These are phyloP conservation scores for Cyathus olla DNA, from an alignment of 1,284 basidiomycete genomes.

Conservation along the genomic window DNA sequence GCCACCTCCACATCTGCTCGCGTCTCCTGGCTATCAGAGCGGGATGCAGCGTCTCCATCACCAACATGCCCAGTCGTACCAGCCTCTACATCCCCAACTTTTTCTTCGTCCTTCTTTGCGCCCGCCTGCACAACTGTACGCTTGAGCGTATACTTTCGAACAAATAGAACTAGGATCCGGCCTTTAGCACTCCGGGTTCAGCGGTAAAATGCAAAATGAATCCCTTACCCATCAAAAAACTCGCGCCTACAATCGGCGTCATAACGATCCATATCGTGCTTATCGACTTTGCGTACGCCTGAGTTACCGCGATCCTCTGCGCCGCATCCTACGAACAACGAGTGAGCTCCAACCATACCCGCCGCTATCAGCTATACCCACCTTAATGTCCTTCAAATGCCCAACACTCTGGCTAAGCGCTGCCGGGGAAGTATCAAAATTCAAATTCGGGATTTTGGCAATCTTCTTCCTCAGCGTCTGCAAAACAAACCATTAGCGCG, in stretches of 20 bases:
- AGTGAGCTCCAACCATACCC: constrained; percentile 3
- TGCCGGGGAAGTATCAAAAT: constrained; percentile 62
- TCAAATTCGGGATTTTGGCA: constrained; percentile 55
- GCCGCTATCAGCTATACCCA: constrained; percentile 29
- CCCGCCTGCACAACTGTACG: constrained; percentile 47
- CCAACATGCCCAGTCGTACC: neutral
- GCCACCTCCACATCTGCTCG: neutral
- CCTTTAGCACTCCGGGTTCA: too few relatives aligned
- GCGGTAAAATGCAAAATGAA: neutral
- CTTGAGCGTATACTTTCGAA: constrained; percentile 73
- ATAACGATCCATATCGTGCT: constrained; percentile 80
- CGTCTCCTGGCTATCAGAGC: neutral
- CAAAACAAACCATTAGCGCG: neutral
- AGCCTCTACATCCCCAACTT: neutral
- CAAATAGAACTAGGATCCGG: constrained; percentile 54
- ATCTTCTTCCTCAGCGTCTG: constrained; percentile 66
- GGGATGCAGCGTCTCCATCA: neutral
- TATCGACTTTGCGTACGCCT: constrained; percentile 79
- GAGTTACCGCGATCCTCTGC: constrained; percentile 62
- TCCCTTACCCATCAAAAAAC: constrained; percentile 66
- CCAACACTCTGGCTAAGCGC: constrained; percentile 68
- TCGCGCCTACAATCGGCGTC: constrained; percentile 69
- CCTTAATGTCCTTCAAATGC: constrained; percentile 64
- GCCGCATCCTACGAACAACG: constrained; percentile 53
- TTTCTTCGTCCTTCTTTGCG: constrained; percentile 32